Percentiles rank a stretch among this genome's conserved stretches.
Conservation (phyloP, 2,329 filamentous ascomycete genomes). For the Aspergillus fumigatiaffinis region DNA sequence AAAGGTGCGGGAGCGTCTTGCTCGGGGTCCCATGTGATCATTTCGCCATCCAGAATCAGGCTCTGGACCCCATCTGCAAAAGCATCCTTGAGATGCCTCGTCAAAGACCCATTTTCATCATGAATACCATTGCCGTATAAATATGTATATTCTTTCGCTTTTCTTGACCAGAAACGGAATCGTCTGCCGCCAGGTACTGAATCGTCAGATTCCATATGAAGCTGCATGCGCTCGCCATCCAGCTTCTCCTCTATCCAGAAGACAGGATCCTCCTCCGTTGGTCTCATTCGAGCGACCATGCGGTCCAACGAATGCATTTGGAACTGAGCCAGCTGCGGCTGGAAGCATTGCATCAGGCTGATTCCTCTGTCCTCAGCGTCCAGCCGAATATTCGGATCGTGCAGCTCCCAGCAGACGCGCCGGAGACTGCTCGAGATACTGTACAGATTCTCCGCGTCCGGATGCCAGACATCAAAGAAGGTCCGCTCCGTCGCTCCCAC, state of each 20-base stretch:
- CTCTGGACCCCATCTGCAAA: conserved; percentile 76
- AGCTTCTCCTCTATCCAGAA: conserved; percentile 99
- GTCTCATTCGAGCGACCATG: conserved; percentile 66
- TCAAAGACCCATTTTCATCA: conserved; percentile 73
- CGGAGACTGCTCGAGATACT: conserved; percentile 87
- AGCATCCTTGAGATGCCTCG: conserved; percentile 70
- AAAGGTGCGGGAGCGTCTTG: conserved; percentile 83
- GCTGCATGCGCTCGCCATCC: conserved; percentile 93
- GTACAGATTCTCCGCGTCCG: conserved; percentile 72
- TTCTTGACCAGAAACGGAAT: conserved; percentile 91
- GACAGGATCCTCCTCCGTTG: conserved; percentile 64
- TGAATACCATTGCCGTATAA: conserved; percentile 77
- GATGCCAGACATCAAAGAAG: conserved; percentile 77
- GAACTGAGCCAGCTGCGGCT: conserved; percentile 91
- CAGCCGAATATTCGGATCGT: conserved; percentile 67
- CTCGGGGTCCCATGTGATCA: conserved; percentile 95
- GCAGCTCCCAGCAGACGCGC: conserved; percentile 91
- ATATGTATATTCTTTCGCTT: conserved; percentile 94
- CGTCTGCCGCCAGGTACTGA: conserved; percentile 62
- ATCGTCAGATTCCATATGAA: conserved; percentile 80
- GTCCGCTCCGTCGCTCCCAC: conserved; percentile 81
- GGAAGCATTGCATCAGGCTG: conserved; percentile 87
- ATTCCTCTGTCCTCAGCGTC: conserved; percentile 72
- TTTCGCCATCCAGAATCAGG: conserved; percentile 92
- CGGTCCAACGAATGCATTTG: conserved; percentile 78